phyloP scores from a whole-genome alignment of 2,329 filamentous ascomycete genomes.

The Colletotrichum musicola region DNA sequence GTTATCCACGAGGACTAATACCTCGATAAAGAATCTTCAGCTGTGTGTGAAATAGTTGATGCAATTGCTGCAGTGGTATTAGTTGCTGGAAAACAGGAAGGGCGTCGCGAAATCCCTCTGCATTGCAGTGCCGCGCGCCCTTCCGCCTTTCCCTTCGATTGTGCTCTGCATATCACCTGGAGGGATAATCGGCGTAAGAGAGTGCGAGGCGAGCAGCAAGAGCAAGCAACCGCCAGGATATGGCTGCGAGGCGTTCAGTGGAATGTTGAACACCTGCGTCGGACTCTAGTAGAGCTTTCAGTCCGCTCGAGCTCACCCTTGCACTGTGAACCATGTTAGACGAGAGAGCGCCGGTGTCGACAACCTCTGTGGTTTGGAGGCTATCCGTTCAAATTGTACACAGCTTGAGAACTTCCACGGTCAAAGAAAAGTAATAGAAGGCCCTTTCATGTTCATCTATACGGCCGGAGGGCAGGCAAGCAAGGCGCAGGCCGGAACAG shows the following conservation, averaged over 20 bases:
- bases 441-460: not conserved
- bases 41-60: not conserved
- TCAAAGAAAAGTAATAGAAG: not conserved
- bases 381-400: not conserved
- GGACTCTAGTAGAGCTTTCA: no score
- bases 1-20: constrained; percentile 14
- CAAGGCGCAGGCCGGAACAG: not conserved
- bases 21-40: constrained; percentile 5
- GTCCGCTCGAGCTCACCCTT: no score
- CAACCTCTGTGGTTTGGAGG: not conserved
- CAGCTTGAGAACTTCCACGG: not conserved
- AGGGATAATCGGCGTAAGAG: constrained; percentile 12
- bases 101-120: not conserved
- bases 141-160: constrained; percentile 17
- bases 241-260: constrained; percentile 20
- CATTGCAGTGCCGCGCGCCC: constrained; percentile 13
- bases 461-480: not conserved
- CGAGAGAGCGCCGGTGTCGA: not conserved
- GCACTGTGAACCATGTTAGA: no score
- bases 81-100: not conserved
- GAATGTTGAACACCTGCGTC: not conserved
- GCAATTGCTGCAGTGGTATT: not conserved
- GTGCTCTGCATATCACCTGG: not conserved
- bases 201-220: constrained; percentile 4
- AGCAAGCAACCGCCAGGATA: constrained; percentile 4